Percentiles rank a stretch among this genome's conserved stretches.
Conservation (phyloP, 139 green algal species). For the Astrephomene gubernaculifera region DNA sequence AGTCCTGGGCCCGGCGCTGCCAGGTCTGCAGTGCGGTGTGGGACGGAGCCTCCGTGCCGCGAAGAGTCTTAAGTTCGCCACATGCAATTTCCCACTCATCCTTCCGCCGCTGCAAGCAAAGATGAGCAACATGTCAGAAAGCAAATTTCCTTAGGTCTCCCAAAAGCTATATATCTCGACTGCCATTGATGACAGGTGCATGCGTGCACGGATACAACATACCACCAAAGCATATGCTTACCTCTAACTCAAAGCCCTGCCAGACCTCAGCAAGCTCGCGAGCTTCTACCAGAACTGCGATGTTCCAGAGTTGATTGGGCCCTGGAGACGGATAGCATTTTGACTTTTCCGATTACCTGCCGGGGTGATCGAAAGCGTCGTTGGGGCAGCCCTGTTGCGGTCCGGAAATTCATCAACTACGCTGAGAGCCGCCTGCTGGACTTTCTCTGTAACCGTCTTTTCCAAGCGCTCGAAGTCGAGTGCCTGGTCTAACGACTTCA, state of each 20-base stretch:
- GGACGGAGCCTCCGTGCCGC: background rate
- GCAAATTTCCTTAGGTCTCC: no score
- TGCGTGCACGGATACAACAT: no score
- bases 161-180: no score
- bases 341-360: no score
- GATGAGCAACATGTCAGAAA: no score
- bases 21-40: conserved; percentile 9
- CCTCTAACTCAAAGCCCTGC: conserved; percentile 51
- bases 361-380: conserved; percentile 29
- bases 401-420: conserved; percentile 55
- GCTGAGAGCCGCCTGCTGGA: conserved; percentile 1
- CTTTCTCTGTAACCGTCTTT: conserved; percentile 36
- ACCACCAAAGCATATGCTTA: no score
- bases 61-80: conserved; percentile 31
- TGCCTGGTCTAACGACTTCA: conserved; percentile 48
- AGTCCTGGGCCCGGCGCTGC: conserved; percentile 51
- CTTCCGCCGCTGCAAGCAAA: conserved; percentile 35
- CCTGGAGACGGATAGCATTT: no score
- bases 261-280: conserved; percentile 32
- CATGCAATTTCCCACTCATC: conserved; percentile 49
- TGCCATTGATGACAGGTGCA: no score
- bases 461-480: conserved; percentile 47
- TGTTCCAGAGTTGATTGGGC: no score
- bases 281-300: background rate
- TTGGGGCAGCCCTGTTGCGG: conserved; percentile 18